Conservation (phyloP, 441 rosid species). For the Omphalea diandra region DNA sequence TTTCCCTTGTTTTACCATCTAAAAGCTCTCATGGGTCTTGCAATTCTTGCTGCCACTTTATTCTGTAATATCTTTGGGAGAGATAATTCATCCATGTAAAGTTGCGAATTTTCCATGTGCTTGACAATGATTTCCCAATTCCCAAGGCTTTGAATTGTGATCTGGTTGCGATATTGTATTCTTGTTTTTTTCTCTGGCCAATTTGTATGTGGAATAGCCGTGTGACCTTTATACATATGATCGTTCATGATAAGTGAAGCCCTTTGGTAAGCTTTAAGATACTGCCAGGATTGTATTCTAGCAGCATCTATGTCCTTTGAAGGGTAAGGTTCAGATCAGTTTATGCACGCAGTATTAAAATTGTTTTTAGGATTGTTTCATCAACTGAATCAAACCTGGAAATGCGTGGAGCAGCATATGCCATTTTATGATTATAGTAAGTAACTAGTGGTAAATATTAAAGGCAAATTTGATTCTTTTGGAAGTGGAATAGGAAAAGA, state of each 20-base stretch:
- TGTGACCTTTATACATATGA: background rate
- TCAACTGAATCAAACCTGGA: background rate
- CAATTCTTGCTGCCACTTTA: background rate
- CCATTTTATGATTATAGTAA: background rate
- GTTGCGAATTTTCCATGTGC: background rate
- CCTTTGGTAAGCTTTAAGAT: background rate
- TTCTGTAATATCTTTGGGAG: background rate
- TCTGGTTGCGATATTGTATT: background rate
- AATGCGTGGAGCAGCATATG: background rate
- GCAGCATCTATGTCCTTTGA: background rate
- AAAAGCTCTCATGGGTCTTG: background rate
- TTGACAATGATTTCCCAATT: background rate
- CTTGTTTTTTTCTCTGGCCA: background rate
- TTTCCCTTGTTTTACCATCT: conserved; percentile 1
- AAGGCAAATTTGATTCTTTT: too few relatives aligned
- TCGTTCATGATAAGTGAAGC: background rate
- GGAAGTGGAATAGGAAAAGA: too few relatives aligned
- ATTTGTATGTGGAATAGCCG: background rate
- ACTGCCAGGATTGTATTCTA: background rate
- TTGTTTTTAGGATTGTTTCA: background rate
- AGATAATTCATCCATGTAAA: background rate
- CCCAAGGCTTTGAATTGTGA: background rate
- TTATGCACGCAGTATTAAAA: background rate
- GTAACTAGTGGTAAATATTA: background rate
- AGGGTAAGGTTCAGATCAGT: background rate